Percentiles rank a stretch among this genome's conserved stretches.
phyloP scores from a whole-genome alignment of 805 yeast species.

The Huiozyma sinensis region DNA sequence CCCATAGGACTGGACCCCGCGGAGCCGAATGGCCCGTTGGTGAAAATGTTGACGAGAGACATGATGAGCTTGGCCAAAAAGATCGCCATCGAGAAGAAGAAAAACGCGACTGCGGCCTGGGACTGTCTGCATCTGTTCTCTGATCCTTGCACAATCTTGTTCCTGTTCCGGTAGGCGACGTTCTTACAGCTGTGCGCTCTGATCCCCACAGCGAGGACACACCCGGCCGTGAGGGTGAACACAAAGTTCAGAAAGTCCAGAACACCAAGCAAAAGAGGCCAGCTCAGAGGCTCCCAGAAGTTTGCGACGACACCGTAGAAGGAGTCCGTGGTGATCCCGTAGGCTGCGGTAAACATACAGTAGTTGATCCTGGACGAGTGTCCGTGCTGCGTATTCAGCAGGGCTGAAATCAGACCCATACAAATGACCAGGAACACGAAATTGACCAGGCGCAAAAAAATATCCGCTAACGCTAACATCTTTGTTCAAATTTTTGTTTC shows the following conservation, averaged over 20 bases:
- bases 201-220: constrained; percentile 85
- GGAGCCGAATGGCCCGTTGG: constrained; percentile 20
- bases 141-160: constrained; percentile 66
- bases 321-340: constrained; percentile 68
- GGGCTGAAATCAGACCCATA: constrained; percentile 79
- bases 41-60: constrained; percentile 42
- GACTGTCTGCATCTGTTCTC: constrained; percentile 86
- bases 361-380: constrained; percentile 72
- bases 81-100: constrained; percentile 71
- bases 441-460: constrained; percentile 60
- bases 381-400: constrained; percentile 54
- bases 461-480: constrained; percentile 64
- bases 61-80: constrained; percentile 53
- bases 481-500: neutral
- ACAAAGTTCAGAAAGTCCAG: constrained; percentile 81
- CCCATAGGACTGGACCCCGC: constrained; percentile 5
- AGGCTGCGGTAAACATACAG: constrained; percentile 77
- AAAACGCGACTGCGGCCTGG: constrained; percentile 74
- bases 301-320: constrained; percentile 69
- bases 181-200: constrained; percentile 78
- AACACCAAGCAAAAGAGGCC: constrained; percentile 66
- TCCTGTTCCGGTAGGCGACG: constrained; percentile 47
- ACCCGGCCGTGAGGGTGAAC: constrained; percentile 88
- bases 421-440: constrained; percentile 66
- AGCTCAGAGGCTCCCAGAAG: constrained; percentile 61